Conservation (phyloP, 1,139 yeast species). For the Pichia terricola region DNA sequence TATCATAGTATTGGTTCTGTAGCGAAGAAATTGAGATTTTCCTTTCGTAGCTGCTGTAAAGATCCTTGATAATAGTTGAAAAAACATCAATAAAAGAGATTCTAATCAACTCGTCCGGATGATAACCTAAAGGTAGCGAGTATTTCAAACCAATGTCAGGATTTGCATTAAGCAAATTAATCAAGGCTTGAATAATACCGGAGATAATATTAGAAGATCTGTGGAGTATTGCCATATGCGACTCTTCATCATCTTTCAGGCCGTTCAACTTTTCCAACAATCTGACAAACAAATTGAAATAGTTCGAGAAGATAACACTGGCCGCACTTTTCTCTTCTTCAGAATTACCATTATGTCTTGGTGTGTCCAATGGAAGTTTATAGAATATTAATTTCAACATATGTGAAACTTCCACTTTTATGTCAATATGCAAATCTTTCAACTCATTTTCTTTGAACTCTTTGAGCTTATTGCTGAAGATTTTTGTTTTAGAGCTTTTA, state of each 20-base stretch:
- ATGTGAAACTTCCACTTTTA: constrained; percentile 57
- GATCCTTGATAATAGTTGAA: constrained; percentile 43
- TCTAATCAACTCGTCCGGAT: constrained; percentile 54
- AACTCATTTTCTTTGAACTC: constrained; percentile 33
- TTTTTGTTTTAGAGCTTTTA: constrained; percentile 2
- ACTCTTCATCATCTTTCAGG: constrained; percentile 15
- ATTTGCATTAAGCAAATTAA: constrained; percentile 62
- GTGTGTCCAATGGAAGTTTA: constrained; percentile 49
- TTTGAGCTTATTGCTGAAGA: constrained; percentile 7
- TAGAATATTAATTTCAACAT: constrained; percentile 48
- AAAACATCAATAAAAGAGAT: constrained; percentile 71
- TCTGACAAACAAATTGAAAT: constrained; percentile 62
- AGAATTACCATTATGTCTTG: constrained; percentile 22
- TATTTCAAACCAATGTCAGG: constrained; percentile 70
- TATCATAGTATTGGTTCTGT: constrained; percentile 7
- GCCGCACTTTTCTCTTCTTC: constrained; percentile 32
- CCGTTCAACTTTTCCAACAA: constrained; percentile 54
- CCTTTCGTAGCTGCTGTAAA: constrained; percentile 11
- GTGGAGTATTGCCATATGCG: constrained; percentile 27
- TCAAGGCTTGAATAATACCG: constrained; percentile 57
- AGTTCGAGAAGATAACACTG: constrained; percentile 58
- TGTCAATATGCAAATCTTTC: constrained; percentile 49
- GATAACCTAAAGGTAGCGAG: constrained; percentile 73
- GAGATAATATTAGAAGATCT: constrained; percentile 51
- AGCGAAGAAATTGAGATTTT: constrained; percentile 14